These are phyloP conservation scores for Trametes meyenii DNA, from an alignment of 768 basidiomycete species.

Conservation along the genomic window DNA sequence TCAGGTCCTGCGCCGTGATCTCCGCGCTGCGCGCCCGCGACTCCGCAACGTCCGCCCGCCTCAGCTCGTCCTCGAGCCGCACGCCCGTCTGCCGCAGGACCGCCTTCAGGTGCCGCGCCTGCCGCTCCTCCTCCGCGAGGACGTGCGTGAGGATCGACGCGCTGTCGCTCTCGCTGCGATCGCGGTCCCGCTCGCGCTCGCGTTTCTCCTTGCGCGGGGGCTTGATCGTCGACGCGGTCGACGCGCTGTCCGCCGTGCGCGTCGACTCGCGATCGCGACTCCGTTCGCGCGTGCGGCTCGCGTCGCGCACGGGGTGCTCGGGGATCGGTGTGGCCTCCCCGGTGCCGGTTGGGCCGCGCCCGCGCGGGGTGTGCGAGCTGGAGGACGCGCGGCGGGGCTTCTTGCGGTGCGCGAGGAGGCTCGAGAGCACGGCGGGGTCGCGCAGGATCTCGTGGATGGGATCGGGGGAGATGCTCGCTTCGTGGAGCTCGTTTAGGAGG, in stretches of 20 bases:
- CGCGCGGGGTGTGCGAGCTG: slow-evolving; percentile 32
- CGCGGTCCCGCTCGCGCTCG: slow-evolving; percentile 24
- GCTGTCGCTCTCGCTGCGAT: slow-evolving; percentile 26
- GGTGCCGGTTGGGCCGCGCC: slow-evolving; percentile 36
- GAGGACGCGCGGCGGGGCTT: slow-evolving; percentile 40
- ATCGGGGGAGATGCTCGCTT: slow-evolving; percentile 48
- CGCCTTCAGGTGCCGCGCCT: slow-evolving; percentile 56
- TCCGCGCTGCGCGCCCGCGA: slow-evolving; percentile 56
- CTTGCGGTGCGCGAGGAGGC: slow-evolving; percentile 39
- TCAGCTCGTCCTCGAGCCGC: slow-evolving; percentile 58
- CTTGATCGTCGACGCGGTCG: slow-evolving; percentile 19
- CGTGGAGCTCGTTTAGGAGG: slow-evolving; percentile 35
- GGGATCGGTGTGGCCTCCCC: neutral
- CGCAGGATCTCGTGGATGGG: slow-evolving; percentile 48
- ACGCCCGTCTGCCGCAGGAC: slow-evolving; percentile 54
- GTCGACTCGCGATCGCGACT: slow-evolving; percentile 12
- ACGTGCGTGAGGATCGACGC: slow-evolving; percentile 40
- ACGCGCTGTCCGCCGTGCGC: slow-evolving; percentile 18
- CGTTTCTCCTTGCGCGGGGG: slow-evolving; percentile 41
- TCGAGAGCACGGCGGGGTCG: slow-evolving; percentile 44
- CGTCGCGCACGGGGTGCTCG: slow-evolving; percentile 6
- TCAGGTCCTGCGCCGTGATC: slow-evolving; percentile 45
- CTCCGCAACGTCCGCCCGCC: slow-evolving; percentile 54
- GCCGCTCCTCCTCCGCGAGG: slow-evolving; percentile 58
- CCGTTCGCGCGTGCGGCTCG: slow-evolving; percentile 8